Evolutionary conservation across 169 alveolate species (phyloP).

Genomic region (Cryptosporidium tyzzeri): DNA sequence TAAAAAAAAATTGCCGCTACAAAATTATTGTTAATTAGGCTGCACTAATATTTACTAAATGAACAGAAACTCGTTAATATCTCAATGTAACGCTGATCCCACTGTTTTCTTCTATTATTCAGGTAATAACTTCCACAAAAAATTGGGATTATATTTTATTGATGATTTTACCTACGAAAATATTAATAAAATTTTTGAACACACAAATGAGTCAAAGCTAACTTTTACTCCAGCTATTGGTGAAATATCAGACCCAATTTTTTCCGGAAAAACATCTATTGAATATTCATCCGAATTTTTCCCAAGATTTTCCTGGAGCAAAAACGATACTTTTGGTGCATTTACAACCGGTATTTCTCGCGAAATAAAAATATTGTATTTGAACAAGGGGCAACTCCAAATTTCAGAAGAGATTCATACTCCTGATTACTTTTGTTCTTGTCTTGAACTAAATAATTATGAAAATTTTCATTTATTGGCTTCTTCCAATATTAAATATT

Average conservation of each 20-base stretch:
- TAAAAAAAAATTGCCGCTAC: conserved; percentile 14
- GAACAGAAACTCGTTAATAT: conserved; percentile 25
- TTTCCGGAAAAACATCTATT: conserved; percentile 7
- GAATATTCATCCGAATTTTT: not conserved
- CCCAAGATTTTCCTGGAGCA: conserved; percentile 50
- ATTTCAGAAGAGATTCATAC: conserved; percentile 9
- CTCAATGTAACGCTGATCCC: conserved; percentile 43
- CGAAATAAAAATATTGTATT: not conserved
- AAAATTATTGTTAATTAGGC: not conserved
- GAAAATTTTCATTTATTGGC: conserved; percentile 22
- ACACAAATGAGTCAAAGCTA: conserved; percentile 6
- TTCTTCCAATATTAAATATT: conserved; percentile 15
- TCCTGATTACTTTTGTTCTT: not conserved
- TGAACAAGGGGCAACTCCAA: not conserved
- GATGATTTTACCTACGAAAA: not conserved
- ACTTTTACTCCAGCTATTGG: conserved; percentile 2
- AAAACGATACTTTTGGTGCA: not conserved
- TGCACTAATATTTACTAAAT: not conserved
- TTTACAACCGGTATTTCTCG: conserved; percentile 40
- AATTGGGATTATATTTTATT: conserved; percentile 23
- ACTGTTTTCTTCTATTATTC: conserved; percentile 51
- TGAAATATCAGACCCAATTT: conserved; percentile 20
- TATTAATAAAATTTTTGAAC: not conserved
- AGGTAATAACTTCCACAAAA: not conserved
- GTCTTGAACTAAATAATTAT: conserved; percentile 20